Percentiles rank a stretch among this genome's conserved stretches.
These are phyloP conservation scores for Combretum micranthum DNA, from an alignment of 345 rosid genomes.

Conservation along the genomic window DNA sequence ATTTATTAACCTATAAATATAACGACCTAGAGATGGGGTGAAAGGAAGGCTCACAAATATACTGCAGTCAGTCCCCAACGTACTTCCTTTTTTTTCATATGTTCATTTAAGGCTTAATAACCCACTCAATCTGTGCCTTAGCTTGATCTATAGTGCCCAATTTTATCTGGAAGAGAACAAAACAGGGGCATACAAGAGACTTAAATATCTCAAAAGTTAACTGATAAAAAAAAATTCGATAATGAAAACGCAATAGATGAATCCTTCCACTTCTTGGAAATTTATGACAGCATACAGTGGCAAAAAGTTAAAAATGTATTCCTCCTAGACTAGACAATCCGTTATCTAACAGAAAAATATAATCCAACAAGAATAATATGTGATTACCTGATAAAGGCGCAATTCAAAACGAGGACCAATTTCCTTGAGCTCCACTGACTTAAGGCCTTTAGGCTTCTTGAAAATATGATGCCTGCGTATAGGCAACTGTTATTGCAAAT, in stretches of 20 bases:
- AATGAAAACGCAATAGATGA: background rate
- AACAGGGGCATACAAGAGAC: background rate
- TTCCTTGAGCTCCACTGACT: constrained; percentile 71
- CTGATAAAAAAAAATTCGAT: background rate
- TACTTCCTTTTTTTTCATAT: constrained; percentile 55
- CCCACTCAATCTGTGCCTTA: constrained; percentile 83
- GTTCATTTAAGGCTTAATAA: constrained; percentile 80
- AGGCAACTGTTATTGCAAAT: constrained; percentile 10
- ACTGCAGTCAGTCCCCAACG: constrained; percentile 46
- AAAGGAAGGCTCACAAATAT: background rate
- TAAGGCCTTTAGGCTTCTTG: constrained; percentile 70
- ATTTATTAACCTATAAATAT: background rate
- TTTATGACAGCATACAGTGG: too few relatives aligned
- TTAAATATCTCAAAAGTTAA: background rate
- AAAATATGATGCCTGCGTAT: constrained; percentile 66
- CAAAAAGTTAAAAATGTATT: too few relatives aligned
- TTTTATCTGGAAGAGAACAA: constrained; percentile 44
- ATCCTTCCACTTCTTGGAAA: background rate
- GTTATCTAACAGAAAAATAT: background rate
- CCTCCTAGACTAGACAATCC: background rate
- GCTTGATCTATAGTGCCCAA: constrained; percentile 78
- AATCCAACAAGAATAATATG: background rate
- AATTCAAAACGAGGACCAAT: constrained; percentile 90
- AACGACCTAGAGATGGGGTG: background rate
- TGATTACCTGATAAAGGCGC: constrained; percentile 70